These are phyloP conservation scores for Tetrahymena malaccensis DNA, from an alignment of 73 alveolate genomes.

Conservation along the genomic window DNA sequence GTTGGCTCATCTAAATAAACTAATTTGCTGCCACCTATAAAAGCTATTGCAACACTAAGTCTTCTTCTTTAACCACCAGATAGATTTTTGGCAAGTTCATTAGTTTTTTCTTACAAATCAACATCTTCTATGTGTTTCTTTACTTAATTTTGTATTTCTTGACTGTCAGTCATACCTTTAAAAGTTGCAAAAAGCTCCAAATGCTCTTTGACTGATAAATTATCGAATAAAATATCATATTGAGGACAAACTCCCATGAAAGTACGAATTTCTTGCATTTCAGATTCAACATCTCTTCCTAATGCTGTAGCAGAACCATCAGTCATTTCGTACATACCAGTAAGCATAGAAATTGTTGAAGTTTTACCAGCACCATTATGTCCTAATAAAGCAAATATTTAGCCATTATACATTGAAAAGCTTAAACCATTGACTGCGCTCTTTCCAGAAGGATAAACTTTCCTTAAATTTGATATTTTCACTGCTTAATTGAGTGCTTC, in stretches of 20 bases:
- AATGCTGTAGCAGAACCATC: conserved; percentile 12
- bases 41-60: conserved; percentile 89
- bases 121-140: conserved; percentile 69
- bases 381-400: conserved; percentile 30
- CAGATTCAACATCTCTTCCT: conserved; percentile 27
- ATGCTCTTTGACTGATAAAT: conserved; percentile 83
- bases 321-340: conserved; percentile 20
- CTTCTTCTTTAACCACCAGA: conserved; percentile 97
- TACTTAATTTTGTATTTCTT: conserved; percentile 60
- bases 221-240: conserved; percentile 84
- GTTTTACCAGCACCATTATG: conserved; percentile 47
- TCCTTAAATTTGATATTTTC: not conserved
- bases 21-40: conserved; percentile 86
- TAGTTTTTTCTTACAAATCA: conserved; percentile 60
- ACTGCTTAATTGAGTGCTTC: conserved; percentile 35
- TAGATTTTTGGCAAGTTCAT: conserved; percentile 62
- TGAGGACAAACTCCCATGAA: conserved; percentile 93
- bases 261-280: conserved; percentile 50
- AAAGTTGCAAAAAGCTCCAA: conserved; percentile 79
- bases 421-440: conserved; percentile 4
- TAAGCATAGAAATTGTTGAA: conserved; percentile 30
- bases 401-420: conserved; percentile 22
- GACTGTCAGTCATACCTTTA: conserved; percentile 67
- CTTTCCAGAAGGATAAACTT: conserved; percentile 5
- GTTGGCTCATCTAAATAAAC: conserved; percentile 95